Evolutionary conservation across 2,329 filamentous ascomycete species (phyloP), one percentile per base, ranked within the genome.

Genomic region (Aspergillus nomiae): DNA sequence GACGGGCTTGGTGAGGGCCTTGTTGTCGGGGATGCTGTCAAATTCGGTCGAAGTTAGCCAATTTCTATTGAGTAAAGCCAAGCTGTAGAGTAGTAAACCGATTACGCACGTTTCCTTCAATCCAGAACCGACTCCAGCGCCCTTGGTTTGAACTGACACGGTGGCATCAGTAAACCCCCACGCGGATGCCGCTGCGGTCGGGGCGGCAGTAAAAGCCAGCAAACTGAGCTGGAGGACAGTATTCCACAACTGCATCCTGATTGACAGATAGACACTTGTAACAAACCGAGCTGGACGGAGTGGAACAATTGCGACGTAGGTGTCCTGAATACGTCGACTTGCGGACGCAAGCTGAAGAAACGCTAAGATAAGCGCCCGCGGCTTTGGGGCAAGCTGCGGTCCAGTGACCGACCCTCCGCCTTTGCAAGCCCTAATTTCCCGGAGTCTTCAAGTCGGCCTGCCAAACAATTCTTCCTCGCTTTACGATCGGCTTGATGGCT

Each of bases 131-230:
- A 86, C 81, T 46, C 85, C 86, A 66, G 85, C 81, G 67, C 86
- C 86, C 80, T 89, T 89, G 70, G 79, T 78, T 70, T 84, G 81
- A 69, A 89, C 78, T 62, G 85, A 82, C 74, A 90, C 78, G 64
- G 85, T 87, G 72, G 85, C 87, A 84, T 89, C 87, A 73, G 85
- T 80, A 75, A 89, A 89, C 46, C 84, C 83, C 87, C 87, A 89
- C 24, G 81, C 81, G 34, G 82, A 81, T 61, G 82, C 84, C 32
- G 85, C 85, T 38, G 71, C 72, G 48, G 72, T 70, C n/a, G 74
- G 74, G 53, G 76, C 65, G 36, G 77, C 70, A 36, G 73, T 70
- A 8, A 75, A 74, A 21, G 73, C 77, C 67, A 79, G 68, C 63
- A 80, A 70, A 60, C 73, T 73, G 54, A 80, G 71, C 59, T 74